A percentile compares a stretch with the other conserved stretches of the same genome.
Evolutionary conservation across 2,329 filamentous ascomycete genomes (phyloP).

Genomic region (Coniochaeta pulveracea): DNA sequence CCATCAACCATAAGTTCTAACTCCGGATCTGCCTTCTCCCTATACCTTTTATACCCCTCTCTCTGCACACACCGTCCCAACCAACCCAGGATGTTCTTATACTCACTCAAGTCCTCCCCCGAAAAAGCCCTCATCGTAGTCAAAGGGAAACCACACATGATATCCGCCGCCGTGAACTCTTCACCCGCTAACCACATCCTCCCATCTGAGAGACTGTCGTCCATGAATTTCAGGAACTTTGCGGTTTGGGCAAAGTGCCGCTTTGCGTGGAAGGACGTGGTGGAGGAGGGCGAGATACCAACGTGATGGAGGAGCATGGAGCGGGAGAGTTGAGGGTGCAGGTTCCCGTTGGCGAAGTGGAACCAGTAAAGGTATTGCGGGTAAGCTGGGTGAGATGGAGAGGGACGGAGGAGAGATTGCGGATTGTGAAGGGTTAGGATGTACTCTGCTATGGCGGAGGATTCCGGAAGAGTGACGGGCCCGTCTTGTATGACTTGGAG

Average conservation of each 20-base stretch:
- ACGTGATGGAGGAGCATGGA: slow-evolving; percentile 23
- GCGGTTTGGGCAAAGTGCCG: too few relatives aligned
- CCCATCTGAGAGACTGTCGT: slow-evolving; percentile 33
- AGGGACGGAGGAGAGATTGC: slow-evolving; percentile 33
- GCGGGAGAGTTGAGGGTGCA: slow-evolving; percentile 26
- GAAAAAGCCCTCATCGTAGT: slow-evolving; percentile 48
- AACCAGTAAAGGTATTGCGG: slow-evolving; percentile 55
- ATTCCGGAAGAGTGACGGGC: slow-evolving; percentile 43
- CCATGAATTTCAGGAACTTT: slow-evolving; percentile 28
- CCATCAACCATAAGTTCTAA: slow-evolving; percentile 22
- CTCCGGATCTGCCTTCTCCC: slow-evolving; percentile 35
- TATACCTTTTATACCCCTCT: slow-evolving; percentile 33
- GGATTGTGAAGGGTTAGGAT: slow-evolving; percentile 40
- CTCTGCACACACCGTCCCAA: slow-evolving; percentile 30
- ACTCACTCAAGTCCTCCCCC: slow-evolving; percentile 26
- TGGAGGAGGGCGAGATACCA: too few relatives aligned
- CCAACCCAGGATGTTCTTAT: slow-evolving; percentile 32
- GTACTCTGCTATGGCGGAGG: slow-evolving; percentile 49
- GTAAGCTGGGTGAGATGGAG: slow-evolving; percentile 37
- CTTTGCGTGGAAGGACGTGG: too few relatives aligned
- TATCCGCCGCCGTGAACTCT: slow-evolving; percentile 53
- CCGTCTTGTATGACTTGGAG: slow-evolving; percentile 48
- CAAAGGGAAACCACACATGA: slow-evolving; percentile 50
- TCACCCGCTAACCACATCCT: slow-evolving; percentile 47
- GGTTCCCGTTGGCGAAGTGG: slow-evolving; percentile 40